Evolutionary conservation across 164 flowering plant genomes (phyloP).

Genomic region (Tetrastigma voinierianum): DNA sequence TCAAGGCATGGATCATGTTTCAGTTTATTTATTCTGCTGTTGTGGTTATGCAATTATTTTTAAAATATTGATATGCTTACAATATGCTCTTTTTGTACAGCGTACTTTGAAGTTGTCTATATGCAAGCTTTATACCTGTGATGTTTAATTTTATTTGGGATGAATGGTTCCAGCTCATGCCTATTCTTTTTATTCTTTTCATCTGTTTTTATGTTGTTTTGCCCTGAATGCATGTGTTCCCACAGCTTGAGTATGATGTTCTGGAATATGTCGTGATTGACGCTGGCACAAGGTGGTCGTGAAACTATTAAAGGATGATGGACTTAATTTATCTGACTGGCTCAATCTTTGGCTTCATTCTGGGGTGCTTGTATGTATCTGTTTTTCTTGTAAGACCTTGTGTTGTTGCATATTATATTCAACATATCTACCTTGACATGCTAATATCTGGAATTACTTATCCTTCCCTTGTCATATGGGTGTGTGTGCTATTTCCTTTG

Average conservation of each 20-base stretch:
- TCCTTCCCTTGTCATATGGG: not conserved
- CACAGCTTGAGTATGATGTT: conserved; percentile 93
- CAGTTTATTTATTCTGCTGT: not conserved
- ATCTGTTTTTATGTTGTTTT: not conserved
- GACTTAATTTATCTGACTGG: conserved; percentile 98
- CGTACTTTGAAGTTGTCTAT: not conserved
- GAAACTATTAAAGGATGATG: conserved; percentile 97
- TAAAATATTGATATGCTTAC: not conserved
- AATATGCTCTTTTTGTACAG: not conserved
- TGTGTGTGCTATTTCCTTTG: not conserved
- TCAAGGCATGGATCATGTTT: not conserved
- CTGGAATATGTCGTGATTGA: conserved; percentile 99
- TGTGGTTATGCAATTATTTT: not conserved
- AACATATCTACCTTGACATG: not conserved
- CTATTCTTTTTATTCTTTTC: not conserved
- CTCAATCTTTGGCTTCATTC: conserved; percentile 98
- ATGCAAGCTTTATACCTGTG: not conserved
- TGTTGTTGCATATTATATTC: conserved; percentile 3
- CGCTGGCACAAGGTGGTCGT: conserved; percentile 94
- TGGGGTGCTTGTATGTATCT: conserved; percentile 97
- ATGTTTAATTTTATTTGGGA: not conserved
- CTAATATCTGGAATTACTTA: not conserved
- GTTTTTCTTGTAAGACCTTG: conserved; percentile 6
- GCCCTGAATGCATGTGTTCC: conserved; percentile 4
- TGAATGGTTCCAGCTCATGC: not conserved